These are phyloP conservation scores for Noccaea bulbosa DNA, from an alignment of 345 rosid species.

Conservation along the genomic window DNA sequence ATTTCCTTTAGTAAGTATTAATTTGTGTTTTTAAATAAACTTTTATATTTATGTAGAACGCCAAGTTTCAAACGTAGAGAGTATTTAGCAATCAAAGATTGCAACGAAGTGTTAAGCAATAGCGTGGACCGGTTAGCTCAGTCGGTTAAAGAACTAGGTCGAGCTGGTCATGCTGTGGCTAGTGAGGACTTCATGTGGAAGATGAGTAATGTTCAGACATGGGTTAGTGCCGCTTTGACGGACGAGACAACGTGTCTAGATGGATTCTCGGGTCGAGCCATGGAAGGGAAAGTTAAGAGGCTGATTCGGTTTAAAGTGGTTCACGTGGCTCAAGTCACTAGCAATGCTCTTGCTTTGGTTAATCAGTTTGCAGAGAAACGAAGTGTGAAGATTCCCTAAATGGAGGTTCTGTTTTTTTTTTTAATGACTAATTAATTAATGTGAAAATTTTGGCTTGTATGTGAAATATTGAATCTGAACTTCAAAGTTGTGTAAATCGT, in stretches of 20 bases:
- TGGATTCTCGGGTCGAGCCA: conserved; percentile 57
- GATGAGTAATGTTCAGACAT: conserved; percentile 87
- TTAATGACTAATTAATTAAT: not conserved
- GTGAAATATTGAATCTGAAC: conserved; percentile 23
- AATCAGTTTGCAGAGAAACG: conserved; percentile 69
- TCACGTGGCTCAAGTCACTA: conserved; percentile 74
- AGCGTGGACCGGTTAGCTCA: conserved; percentile 63
- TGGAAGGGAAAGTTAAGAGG: conserved; percentile 66
- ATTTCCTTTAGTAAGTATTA: not conserved
- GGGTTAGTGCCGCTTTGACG: conserved; percentile 94
- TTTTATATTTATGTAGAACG: conserved; percentile 19
- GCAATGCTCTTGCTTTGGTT: conserved; percentile 86
- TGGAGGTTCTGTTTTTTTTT: not conserved
- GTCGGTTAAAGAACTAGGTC: conserved; percentile 69
- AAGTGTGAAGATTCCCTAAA: conserved; percentile 41
- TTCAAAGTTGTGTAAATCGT: conserved; percentile 25
- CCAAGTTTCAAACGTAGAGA: conserved; percentile 58
- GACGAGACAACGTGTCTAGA: conserved; percentile 78
- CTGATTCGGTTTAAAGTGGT: conserved; percentile 54
- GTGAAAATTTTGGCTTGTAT: conserved; percentile 35
- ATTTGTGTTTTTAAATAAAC: not conserved
- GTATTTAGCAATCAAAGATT: conserved; percentile 68
- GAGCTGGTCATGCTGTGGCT: conserved; percentile 48
- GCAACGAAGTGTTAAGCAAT: conserved; percentile 73
- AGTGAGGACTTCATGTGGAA: conserved; percentile 64